phyloP scores from a whole-genome alignment of 2,329 filamentous ascomycete genomes.

The Leptographium procerum region DNA sequence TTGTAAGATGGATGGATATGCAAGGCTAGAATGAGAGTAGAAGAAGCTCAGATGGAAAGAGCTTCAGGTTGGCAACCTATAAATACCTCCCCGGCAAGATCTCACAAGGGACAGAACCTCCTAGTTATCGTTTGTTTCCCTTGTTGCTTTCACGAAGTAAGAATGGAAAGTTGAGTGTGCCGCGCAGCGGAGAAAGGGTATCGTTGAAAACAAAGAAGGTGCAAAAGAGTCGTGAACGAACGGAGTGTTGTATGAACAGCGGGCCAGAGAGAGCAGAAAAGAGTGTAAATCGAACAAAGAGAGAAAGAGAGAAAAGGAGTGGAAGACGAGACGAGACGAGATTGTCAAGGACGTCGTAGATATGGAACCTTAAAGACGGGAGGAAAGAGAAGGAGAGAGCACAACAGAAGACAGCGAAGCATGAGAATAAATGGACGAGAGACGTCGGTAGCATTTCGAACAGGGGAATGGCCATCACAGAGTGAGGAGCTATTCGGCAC shows the following conservation, averaged over 20 bases:
- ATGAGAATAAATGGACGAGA: not conserved
- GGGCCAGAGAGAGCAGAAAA: not conserved
- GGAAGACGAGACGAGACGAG: not conserved
- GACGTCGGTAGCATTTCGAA: too few relatives aligned
- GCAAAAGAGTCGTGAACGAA: not conserved
- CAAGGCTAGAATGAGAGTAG: not conserved
- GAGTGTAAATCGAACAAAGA: too few relatives aligned
- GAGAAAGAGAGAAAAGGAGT: not conserved
- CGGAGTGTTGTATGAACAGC: not conserved
- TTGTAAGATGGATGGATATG: not conserved
- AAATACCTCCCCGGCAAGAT: not conserved
- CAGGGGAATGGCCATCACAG: not conserved
- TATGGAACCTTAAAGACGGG: too few relatives aligned
- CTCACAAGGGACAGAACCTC: not conserved
- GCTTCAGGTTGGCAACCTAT: not conserved
- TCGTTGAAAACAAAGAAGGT: not conserved
- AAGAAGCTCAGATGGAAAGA: too few relatives aligned
- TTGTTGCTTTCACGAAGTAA: not conserved
- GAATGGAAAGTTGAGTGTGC: not conserved
- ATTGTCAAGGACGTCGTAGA: too few relatives aligned
- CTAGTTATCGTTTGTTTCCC: not conserved
- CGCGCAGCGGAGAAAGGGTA: not conserved
- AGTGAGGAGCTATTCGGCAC: not conserved
- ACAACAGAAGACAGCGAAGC: not conserved
- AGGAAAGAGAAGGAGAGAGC: not conserved